Evolutionary conservation across 805 yeast species (phyloP).

Genomic region (Millerozyma acaciae): DNA sequence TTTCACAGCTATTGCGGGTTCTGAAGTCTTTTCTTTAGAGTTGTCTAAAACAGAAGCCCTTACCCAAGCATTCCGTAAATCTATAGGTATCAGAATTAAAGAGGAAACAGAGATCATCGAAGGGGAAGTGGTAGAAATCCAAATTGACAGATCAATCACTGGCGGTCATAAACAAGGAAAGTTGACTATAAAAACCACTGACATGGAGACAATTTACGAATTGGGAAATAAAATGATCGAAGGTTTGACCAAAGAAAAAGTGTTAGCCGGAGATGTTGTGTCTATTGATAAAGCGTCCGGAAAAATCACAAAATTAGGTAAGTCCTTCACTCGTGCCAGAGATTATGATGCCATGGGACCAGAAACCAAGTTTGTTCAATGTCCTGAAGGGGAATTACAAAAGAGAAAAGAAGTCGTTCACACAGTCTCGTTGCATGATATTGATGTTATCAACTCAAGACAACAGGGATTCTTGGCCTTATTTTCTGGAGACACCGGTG

Average conservation of each 20-base stretch:
- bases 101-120: conserved; percentile 97
- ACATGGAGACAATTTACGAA: conserved; percentile 98
- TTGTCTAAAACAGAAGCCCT: conserved; percentile 93
- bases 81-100: conserved; percentile 91
- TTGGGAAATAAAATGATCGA: conserved; percentile 93
- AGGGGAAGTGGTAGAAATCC: conserved; percentile 98
- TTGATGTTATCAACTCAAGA: conserved; percentile 95
- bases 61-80: conserved; percentile 93
- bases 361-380: conserved; percentile 94
- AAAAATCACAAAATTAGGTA: conserved; percentile 87
- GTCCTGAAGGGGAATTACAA: conserved; percentile 98
- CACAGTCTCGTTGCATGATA: conserved; percentile 96
- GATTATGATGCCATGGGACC: conserved; percentile 99
- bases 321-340: conserved; percentile 92
- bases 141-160: conserved; percentile 86
- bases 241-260: conserved; percentile 89
- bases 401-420: conserved; percentile 93
- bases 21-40: conserved; percentile 89
- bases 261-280: conserved; percentile 94
- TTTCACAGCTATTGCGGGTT: conserved; percentile 91
- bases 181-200: conserved; percentile 93
- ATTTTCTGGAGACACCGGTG: conserved; percentile 96
- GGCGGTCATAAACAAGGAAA: conserved; percentile 99
- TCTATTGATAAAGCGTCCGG: conserved; percentile 95
- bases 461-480: conserved; percentile 97